phyloP scores from a whole-genome alignment of 2,329 filamentous ascomycete genomes.

The Uncinocarpus reesii region DNA sequence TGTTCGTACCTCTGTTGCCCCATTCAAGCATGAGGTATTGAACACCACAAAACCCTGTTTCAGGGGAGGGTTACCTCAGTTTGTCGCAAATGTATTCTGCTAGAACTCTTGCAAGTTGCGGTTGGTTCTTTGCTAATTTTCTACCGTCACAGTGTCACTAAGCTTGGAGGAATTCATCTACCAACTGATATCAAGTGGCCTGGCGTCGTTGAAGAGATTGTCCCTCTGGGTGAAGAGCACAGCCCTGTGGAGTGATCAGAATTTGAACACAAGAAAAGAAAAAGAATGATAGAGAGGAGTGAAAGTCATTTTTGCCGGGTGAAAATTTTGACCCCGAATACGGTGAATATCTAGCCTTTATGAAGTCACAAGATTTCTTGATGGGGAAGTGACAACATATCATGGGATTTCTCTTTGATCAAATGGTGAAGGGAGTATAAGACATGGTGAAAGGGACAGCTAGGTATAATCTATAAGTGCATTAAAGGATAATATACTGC shows the following conservation, averaged over 20 bases:
- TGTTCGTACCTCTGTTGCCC: constrained; percentile 2
- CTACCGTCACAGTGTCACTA: neutral
- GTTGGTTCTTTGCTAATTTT: neutral
- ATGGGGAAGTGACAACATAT: neutral
- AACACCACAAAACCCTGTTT: neutral
- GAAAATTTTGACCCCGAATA: neutral
- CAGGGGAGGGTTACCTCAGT: neutral
- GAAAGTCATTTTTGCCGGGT: neutral
- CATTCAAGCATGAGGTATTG: neutral
- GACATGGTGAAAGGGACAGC: neutral
- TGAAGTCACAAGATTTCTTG: neutral
- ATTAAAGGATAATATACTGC: neutral
- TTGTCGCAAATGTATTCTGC: neutral
- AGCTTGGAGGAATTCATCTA: neutral
- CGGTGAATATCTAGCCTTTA: constrained; percentile 1
- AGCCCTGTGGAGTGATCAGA: neutral
- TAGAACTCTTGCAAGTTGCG: neutral
- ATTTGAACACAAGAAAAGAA: neutral
- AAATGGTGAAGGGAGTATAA: neutral
- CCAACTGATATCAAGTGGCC: neutral
- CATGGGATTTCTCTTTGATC: neutral
- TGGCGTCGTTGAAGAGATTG: neutral
- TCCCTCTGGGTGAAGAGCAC: neutral
- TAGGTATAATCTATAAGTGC: neutral
- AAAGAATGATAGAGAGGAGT: constrained; percentile 1